Conservation (phyloP, 805 yeast species). For the Torulaspora franciscae region DNA sequence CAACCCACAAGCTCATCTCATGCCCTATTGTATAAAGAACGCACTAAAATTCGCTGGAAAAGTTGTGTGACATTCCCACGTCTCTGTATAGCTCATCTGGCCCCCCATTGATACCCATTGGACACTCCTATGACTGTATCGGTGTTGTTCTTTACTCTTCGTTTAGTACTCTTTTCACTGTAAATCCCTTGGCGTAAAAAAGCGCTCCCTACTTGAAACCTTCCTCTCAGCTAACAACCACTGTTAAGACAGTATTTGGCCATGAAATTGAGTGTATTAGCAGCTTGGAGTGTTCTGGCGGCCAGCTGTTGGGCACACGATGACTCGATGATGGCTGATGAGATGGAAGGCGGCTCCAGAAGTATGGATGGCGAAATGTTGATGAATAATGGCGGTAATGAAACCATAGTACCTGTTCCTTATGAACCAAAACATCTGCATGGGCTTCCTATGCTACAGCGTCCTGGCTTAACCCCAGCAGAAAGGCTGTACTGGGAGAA, state of each 20-base stretch:
- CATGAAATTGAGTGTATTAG: constrained; percentile 1
- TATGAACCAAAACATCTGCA: constrained; percentile 50
- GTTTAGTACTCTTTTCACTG: not conserved
- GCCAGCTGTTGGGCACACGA: constrained; percentile 4
- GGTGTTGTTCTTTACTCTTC: not conserved
- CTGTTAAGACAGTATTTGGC: not conserved
- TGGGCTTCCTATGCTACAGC: constrained; percentile 65
- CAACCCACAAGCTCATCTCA: not conserved
- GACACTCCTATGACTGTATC: not conserved
- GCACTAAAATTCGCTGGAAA: not conserved
- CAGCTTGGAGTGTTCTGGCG: not conserved
- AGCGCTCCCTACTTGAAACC: not conserved
- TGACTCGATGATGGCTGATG: constrained; percentile 39
- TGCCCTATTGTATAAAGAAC: not conserved
- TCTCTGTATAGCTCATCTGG: not conserved
- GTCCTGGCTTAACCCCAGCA: constrained; percentile 58
- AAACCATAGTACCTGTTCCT: constrained; percentile 39
- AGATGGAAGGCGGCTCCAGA: constrained; percentile 6
- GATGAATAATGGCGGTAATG: constrained; percentile 1
- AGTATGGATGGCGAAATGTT: not conserved
- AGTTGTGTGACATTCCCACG: not conserved
- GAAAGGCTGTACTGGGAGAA: constrained; percentile 73
- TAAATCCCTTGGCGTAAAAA: not conserved
- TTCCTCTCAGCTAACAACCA: not conserved
- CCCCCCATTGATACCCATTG: not conserved